Evolutionary conservation across 306 rosid species (phyloP).

Genomic region (Rosa multiflora): DNA sequence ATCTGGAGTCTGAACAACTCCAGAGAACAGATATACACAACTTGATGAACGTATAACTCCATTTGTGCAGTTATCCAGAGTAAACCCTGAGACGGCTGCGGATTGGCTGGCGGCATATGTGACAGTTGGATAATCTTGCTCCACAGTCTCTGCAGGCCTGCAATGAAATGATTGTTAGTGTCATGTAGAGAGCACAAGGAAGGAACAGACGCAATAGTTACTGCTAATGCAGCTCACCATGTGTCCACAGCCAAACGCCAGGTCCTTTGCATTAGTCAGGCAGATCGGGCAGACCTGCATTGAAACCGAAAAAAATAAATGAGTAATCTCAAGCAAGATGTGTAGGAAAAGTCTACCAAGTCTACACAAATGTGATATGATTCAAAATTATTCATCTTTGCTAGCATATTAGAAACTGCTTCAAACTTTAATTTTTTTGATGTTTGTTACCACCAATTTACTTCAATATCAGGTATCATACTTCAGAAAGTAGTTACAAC

Average conservation of each 20-base stretch:
- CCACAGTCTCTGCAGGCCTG: constrained; percentile 89
- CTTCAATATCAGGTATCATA: neutral
- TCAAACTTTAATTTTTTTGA: neutral
- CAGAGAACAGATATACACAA: neutral
- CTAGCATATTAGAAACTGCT: neutral
- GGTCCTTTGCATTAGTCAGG: constrained; percentile 62
- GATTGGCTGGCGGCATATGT: constrained; percentile 75
- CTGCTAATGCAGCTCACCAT: constrained; percentile 55
- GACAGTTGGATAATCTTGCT: constrained; percentile 58
- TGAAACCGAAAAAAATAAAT: constrained; percentile 19
- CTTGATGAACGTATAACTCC: neutral
- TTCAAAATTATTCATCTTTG: neutral
- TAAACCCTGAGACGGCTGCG: constrained; percentile 69
- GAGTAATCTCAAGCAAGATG: neutral
- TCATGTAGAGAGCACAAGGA: neutral
- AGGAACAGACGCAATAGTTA: neutral
- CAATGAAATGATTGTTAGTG: constrained; percentile 17
- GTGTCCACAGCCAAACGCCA: constrained; percentile 91
- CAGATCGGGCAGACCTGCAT: constrained; percentile 80
- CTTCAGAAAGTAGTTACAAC: neutral
- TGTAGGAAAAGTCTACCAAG: neutral
- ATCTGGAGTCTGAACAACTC: neutral
- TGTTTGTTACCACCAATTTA: neutral
- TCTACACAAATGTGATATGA: neutral
- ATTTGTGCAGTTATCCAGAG: constrained; percentile 43